Base-by-base conservation (phyloP, 495 filamentous ascomycete genomes). In the Aspergillus asperescens region DNA sequence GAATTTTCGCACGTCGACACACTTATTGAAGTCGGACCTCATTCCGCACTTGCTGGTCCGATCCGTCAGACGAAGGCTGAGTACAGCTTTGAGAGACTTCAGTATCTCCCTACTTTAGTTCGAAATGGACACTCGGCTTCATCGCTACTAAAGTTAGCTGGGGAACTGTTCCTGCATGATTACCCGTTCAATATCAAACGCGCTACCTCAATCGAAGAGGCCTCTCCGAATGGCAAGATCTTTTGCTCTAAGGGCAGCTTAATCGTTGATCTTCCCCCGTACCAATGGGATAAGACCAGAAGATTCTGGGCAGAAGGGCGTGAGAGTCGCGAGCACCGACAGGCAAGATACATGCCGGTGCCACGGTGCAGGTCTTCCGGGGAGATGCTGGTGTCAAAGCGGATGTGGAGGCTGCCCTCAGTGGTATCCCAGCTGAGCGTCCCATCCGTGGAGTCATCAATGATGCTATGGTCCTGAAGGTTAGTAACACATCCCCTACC, bases 1-100 rank as follows among this genome's bases (percentile, higher is more conserved):
- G 19, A 23, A 19, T 41, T 41, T 13, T 4, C 1, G 3, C 4
- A 41, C 4, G 58, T 73, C 3, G 66, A 70, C 34, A 38, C 63
- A 15, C 48, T 81, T 0, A 13, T 82, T 5, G 80, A 83, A 57
- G 56, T 82, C 19, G 78, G 81, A 0, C 78, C 81, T 0, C 72
- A 77, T 48, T 55, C 62, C 0, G 69, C 74, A 0, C 62, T 84
- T 2, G 43, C 63, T 13, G 71, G 70, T 1, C 38, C 38, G 3
- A 23, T 41, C 38, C 3, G 10, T 1, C 38, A 23, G 38, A 41
- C 24, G 7, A 41, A 41, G 16, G 2, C 22, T 5, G 20, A n/a
- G n/a, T n/a, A n/a, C n/a, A n/a, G n/a, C n/a, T n/a, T n/a, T 1
- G 18, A 9, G 19, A 22, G 10, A 22, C 13, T 40, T 40, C 37